Evolutionary conservation across 495 filamentous ascomycete genomes (phyloP), one percentile per base, ranked within the genome.

Genomic region (Immersiella caudata): DNA sequence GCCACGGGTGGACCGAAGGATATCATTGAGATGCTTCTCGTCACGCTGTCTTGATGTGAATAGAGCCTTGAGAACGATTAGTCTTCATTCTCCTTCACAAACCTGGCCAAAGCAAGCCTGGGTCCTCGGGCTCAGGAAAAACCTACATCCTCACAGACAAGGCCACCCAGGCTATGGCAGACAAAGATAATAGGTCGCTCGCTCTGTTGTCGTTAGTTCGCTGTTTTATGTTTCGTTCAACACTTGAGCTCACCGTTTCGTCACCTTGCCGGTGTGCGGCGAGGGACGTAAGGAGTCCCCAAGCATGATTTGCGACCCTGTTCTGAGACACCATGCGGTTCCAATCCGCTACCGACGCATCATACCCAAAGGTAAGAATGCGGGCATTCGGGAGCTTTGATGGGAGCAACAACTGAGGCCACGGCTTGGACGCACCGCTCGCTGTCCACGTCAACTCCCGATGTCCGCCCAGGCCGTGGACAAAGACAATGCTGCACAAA

Each of bases 91-190:
- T 36, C 33, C 5, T 5, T 36, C 6, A 5, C 5, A 36, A 36
- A 5, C 33, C 33, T 36, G 33, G 5, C 33, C 33, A 36, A 36
- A 12, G 33, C 33, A 36, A 36, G 33, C 33, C 6, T 36, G 12
- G 33, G 33, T 36, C n/a, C n/a, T n/a, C n/a, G n/a, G n/a, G n/a
- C n/a, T n/a, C n/a, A 36, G 33, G 55, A 50, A 4, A 9, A 33
- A 18, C 70, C 12, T 64, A 73, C 73, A 71, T 73, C 65, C 57
- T 83, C 68, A 63, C 75, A 79, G 0, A 84, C 79, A 0, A 84
- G 72, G 40, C 81, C 80, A 14, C 64, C 68, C 67, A 85, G 76
- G 52, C 71, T 77, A 11, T 75, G 68, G 71, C 66, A 83, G 25
- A 74, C 68, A 57, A 76, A 74, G 61, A 76, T 70, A 3, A 76